Percentiles rank a stretch among this genome's conserved stretches.
phyloP scores from a whole-genome alignment of 257 asterid species.

The Jacaranda mimosifolia region DNA sequence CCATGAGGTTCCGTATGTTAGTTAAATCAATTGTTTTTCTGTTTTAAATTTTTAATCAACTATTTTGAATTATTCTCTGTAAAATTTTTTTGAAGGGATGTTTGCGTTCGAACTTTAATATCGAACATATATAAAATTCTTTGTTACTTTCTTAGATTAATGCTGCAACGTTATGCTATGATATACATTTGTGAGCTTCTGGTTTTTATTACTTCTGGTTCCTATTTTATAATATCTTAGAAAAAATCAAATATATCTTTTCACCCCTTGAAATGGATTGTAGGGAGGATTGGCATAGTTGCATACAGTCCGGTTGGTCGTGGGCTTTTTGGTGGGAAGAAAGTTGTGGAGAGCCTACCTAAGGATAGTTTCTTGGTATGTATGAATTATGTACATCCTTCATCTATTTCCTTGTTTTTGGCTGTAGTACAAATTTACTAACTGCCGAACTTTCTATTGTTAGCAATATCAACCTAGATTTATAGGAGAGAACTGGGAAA shows the following conservation, averaged over 20 bases:
- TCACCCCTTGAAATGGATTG: slow-evolving; percentile 7
- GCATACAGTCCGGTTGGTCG: slow-evolving; percentile 68
- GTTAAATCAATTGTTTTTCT: too few relatives aligned
- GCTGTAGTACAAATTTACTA: background rate
- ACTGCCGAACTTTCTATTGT: slow-evolving; percentile 22
- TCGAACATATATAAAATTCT: background rate
- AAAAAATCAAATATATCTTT: background rate
- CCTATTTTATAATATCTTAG: background rate
- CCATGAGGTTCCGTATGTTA: background rate
- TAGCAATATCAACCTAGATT: slow-evolving; percentile 63
- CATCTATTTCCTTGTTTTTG: background rate
- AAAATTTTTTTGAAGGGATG: background rate
- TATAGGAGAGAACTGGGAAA: slow-evolving; percentile 66
- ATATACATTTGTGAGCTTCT: background rate
- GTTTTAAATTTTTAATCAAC: too few relatives aligned
- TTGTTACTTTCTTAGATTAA: background rate
- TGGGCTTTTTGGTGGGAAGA: slow-evolving; percentile 64
- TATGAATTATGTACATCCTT: background rate
- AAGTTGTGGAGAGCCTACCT: slow-evolving; percentile 49
- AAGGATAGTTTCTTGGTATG: slow-evolving; percentile 56
- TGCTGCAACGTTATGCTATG: background rate
- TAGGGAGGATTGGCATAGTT: slow-evolving; percentile 73
- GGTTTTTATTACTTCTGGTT: background rate
- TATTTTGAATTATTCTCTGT: background rate
- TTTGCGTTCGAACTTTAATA: background rate